Percentiles rank a stretch among this genome's conserved stretches.
Conservation (phyloP, 1,284 basidiomycete species). For the Pisolithus thermaeus region DNA sequence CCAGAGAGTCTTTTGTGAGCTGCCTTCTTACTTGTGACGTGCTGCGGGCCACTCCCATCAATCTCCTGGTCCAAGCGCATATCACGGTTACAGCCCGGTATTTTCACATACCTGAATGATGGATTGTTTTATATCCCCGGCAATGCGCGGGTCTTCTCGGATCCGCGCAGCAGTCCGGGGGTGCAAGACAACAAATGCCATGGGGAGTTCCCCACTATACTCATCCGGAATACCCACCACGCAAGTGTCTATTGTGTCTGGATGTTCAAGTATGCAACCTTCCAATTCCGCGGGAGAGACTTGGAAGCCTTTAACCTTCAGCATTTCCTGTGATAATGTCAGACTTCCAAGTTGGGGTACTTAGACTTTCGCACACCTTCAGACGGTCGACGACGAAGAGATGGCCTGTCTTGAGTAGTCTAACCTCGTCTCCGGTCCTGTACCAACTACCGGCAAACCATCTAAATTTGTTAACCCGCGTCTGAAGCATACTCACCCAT, state of each 20-base stretch:
- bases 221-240: conserved; percentile 77
- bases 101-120: conserved; percentile 38
- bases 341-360: not conserved
- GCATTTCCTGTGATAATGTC: conserved; percentile 40
- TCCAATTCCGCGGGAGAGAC: conserved; percentile 68
- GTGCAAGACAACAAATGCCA: conserved; percentile 49
- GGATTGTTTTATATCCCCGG: conserved; percentile 28
- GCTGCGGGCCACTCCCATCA: conserved; percentile 32
- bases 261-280: conserved; percentile 63
- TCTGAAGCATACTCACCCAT: conserved; percentile 33
- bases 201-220: conserved; percentile 57
- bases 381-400: conserved; percentile 64
- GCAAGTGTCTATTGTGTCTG: conserved; percentile 65
- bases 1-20: conserved; percentile 57
- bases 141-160: conserved; percentile 24
- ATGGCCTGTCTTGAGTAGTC: conserved; percentile 50
- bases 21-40: conserved; percentile 57
- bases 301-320: conserved; percentile 65
- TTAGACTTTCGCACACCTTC: conserved; percentile 40
- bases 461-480: too few species aligned
- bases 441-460: conserved; percentile 49
- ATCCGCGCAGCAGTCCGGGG: conserved; percentile 28
- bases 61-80: not conserved
- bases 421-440: conserved; percentile 63
- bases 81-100: not conserved